Conservation (phyloP, 768 basidiomycete species). For the Leccinum olivaceopallidum region DNA sequence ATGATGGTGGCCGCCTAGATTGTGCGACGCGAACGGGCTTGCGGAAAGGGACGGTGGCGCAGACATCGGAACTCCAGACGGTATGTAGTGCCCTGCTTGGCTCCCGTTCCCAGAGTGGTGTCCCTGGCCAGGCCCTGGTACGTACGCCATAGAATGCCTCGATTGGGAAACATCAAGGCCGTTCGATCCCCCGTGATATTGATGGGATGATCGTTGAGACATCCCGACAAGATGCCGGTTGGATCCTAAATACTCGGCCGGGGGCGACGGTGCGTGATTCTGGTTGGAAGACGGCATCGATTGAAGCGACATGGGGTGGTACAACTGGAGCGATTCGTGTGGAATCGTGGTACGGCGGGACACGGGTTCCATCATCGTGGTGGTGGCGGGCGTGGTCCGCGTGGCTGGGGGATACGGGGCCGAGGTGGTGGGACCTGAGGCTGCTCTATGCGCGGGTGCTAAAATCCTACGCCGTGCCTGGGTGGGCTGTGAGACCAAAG, state of each 20-base stretch:
- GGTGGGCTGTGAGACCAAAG: slow-evolving; percentile 16
- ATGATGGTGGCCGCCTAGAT: slow-evolving; percentile 23
- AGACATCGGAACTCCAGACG: slow-evolving; percentile 48
- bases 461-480: slow-evolving; percentile 55
- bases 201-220: slow-evolving; percentile 36
- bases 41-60: slow-evolving; percentile 50
- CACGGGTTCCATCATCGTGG: slow-evolving; percentile 35
- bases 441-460: slow-evolving; percentile 42
- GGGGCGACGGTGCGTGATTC: slow-evolving; percentile 33
- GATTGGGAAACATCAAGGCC: slow-evolving; percentile 32
- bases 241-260: slow-evolving; percentile 42
- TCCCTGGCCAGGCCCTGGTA: slow-evolving; percentile 40
- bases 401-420: slow-evolving; percentile 62
- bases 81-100: slow-evolving; percentile 26
- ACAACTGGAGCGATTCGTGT: slow-evolving; percentile 69
- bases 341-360: slow-evolving; percentile 68
- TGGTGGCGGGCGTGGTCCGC: slow-evolving; percentile 25
- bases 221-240: slow-evolving; percentile 50
- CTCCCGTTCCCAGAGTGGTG: slow-evolving; percentile 42
- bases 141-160: slow-evolving; percentile 39
- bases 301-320: slow-evolving; percentile 78
- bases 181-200: slow-evolving; percentile 25
- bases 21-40: slow-evolving; percentile 35
- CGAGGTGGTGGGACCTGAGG: slow-evolving; percentile 68
- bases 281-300: slow-evolving; percentile 39